A percentile compares a stretch with the other conserved stretches of the same genome.
Conservation (phyloP, 176 grass and related monocot genomes). For the Phyllostachys edulis region DNA sequence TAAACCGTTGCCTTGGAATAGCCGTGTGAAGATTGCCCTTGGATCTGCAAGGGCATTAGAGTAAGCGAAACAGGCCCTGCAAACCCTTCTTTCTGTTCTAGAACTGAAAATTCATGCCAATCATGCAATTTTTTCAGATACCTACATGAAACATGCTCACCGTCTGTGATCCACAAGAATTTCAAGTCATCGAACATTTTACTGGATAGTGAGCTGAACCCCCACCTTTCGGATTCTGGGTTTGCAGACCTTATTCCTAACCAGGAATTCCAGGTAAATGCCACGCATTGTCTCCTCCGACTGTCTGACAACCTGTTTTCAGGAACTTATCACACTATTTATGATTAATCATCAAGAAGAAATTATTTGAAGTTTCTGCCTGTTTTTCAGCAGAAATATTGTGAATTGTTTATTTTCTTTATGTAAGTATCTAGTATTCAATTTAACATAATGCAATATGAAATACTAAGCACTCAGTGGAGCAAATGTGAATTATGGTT, state of each 20-base stretch:
- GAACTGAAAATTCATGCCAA: slow-evolving; percentile 4
- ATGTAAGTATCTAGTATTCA: neutral
- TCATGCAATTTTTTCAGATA: slow-evolving; percentile 52
- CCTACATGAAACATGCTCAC: slow-evolving; percentile 89
- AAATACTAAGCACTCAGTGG: neutral
- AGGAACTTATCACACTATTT: neutral
- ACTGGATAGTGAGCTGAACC: slow-evolving; percentile 73
- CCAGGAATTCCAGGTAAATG: slow-evolving; percentile 75
- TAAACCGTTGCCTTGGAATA: slow-evolving; percentile 75
- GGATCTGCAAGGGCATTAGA: slow-evolving; percentile 94
- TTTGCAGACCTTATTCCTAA: slow-evolving; percentile 61
- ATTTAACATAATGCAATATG: neutral
- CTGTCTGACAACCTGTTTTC: neutral
- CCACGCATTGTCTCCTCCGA: neutral
- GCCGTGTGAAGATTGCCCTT: slow-evolving; percentile 84
- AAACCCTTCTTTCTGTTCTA: neutral
- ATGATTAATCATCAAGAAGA: neutral
- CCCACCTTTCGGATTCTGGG: slow-evolving; percentile 87
- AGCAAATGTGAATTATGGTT: neutral
- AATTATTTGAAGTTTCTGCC: neutral
- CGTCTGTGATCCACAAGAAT: slow-evolving; percentile 78
- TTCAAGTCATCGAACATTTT: slow-evolving; percentile 96
- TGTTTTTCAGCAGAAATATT: neutral
- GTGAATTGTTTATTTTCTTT: neutral
- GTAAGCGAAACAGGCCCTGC: slow-evolving; percentile 41